Evolutionary conservation across 768 basidiomycete species (phyloP).

Genomic region (Dioszegia crocea): DNA sequence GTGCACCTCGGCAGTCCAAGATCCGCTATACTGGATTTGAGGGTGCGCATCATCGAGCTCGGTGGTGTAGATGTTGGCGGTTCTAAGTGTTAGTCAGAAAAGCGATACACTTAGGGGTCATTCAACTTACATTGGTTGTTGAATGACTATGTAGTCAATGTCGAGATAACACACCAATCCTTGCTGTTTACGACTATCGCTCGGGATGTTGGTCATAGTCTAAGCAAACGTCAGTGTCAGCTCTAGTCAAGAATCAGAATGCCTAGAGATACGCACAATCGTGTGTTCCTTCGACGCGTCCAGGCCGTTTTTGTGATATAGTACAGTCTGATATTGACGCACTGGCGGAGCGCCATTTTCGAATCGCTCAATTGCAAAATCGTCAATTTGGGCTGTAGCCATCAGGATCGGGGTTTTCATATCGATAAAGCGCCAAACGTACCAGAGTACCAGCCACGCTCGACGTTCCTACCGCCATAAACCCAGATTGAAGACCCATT

Average conservation of each 20-base stretch:
- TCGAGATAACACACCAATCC: conserved; percentile 17
- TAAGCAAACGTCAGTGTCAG: not conserved
- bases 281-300: conserved; percentile 14
- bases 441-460: conserved; percentile 22
- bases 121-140: conserved; percentile 14
- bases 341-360: not conserved
- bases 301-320: conserved; percentile 16
- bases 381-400: conserved; percentile 11
- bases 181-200: conserved; percentile 11
- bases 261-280: conserved; percentile 13
- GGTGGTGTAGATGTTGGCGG: conserved; percentile 15
- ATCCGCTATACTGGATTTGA: conserved; percentile 11
- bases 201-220: not conserved
- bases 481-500: conserved; percentile 21
- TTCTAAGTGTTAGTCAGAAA: too few species aligned
- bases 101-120: too few species aligned
- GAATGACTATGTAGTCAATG: conserved; percentile 29
- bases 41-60: conserved; percentile 24
- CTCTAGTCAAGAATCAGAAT: not conserved
- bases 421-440: not conserved
- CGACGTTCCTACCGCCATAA: conserved; percentile 17
- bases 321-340: conserved; percentile 1
- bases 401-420: too few species aligned
- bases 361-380: not conserved
- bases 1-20: not conserved